phyloP scores from a whole-genome alignment of 148 eudicot genomes.

The Chenopodium formosanum region DNA sequence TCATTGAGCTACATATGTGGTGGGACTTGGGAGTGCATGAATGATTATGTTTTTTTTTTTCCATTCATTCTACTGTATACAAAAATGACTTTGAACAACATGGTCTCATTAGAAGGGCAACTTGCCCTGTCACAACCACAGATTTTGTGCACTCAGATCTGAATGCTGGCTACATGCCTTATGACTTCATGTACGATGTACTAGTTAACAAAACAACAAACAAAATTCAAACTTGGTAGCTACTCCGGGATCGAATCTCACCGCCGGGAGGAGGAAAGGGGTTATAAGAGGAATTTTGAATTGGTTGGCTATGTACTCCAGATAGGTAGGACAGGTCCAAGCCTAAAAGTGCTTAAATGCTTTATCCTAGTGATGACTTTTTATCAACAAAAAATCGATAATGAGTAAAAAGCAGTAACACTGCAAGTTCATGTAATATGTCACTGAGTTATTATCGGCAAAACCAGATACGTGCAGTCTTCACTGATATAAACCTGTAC shows the following conservation, averaged over 20 bases:
- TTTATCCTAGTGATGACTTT: no score
- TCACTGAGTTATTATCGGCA: not conserved
- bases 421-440: not conserved
- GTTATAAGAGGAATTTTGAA: no score
- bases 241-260: no score
- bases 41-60: not conserved
- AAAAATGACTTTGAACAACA: not conserved
- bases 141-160: slow-evolving; percentile 5
- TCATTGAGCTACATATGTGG: not conserved
- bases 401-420: not conserved
- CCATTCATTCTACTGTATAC: not conserved
- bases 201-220: no score
- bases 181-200: no score
- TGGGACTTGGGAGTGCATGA: not conserved
- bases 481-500: slow-evolving; percentile 11
- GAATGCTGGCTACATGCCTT: not conserved
- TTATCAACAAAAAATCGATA: not conserved
- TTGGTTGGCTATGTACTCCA: no score
- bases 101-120: not conserved
- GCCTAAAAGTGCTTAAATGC: no score
- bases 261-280: no score
- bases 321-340: no score
- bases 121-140: slow-evolving; percentile 4
- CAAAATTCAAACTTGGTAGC: no score
- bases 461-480: not conserved